Percentiles rank a stretch among this genome's conserved stretches.
These are phyloP conservation scores for Salvia sclarea DNA, from an alignment of 305 asterid species.

Conservation along the genomic window DNA sequence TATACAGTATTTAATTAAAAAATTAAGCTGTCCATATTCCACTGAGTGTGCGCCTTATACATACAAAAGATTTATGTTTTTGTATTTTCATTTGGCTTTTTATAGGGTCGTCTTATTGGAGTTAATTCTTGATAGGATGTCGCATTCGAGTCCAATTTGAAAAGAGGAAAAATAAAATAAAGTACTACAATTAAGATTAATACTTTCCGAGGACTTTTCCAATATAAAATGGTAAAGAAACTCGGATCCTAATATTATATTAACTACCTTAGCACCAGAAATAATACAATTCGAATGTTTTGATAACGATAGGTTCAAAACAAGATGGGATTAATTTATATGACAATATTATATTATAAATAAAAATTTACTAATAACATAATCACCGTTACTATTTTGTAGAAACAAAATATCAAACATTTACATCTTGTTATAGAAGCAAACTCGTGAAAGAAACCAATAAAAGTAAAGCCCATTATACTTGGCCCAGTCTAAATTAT, in stretches of 20 bases:
- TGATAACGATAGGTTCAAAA: background rate
- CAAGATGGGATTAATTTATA: background rate
- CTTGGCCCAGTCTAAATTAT: background rate
- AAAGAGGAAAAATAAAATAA: background rate
- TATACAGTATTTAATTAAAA: background rate
- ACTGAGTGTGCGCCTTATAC: conserved; percentile 21
- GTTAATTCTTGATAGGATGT: conserved; percentile 18
- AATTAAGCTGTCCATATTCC: background rate
- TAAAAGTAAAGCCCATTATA: too few relatives aligned
- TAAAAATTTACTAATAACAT: background rate
- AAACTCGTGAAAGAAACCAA: too few relatives aligned
- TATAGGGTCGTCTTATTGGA: conserved; percentile 12
- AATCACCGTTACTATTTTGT: too few relatives aligned
- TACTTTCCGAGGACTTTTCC: background rate
- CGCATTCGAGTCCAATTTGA: conserved; percentile 9
- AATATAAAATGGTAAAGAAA: background rate
- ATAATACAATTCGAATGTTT: background rate
- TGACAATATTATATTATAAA: background rate
- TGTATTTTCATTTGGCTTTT: conserved; percentile 17
- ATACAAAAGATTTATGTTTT: conserved; percentile 8
- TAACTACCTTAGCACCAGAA: background rate
- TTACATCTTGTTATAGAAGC: too few relatives aligned
- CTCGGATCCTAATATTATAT: background rate
- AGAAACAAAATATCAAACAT: background rate
- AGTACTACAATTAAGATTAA: background rate